Percentiles rank a stretch among this genome's conserved stretches.
phyloP scores from a whole-genome alignment of 2,329 filamentous ascomycete species.

The Phialemonium atrogriseum region DNA sequence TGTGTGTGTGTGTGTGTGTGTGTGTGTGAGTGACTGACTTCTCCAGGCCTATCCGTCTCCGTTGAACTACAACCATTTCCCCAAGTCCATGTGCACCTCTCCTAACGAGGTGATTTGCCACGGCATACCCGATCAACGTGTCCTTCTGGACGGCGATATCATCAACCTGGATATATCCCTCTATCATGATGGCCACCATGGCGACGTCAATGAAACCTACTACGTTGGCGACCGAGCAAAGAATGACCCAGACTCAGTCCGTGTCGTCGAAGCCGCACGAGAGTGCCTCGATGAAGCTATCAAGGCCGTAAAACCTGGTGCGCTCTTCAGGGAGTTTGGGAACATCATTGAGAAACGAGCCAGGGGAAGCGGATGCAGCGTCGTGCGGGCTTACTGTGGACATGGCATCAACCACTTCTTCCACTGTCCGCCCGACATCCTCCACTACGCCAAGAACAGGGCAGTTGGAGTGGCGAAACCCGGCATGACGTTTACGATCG shows the following conservation, averaged over 20 bases:
- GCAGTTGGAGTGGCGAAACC: constrained; percentile 87
- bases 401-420: constrained; percentile 93
- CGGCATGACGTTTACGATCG: constrained; percentile 98
- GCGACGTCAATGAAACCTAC: constrained; percentile 96
- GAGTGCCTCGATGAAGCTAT: constrained; percentile 90
- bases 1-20: too few species aligned
- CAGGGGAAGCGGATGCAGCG: constrained; percentile 75
- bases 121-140: constrained; percentile 87
- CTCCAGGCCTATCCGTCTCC: constrained; percentile 17
- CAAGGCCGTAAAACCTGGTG: constrained; percentile 84
- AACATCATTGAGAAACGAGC: constrained; percentile 93
- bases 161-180: constrained; percentile 94
- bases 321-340: constrained; percentile 85
- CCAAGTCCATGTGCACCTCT: constrained; percentile 95
- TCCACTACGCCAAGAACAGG: constrained; percentile 98
- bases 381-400: constrained; percentile 92
- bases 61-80: constrained; percentile 91
- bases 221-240: constrained; percentile 87
- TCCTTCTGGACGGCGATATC: constrained; percentile 86
- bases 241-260: constrained; percentile 76
- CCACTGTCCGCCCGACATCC: constrained; percentile 88
- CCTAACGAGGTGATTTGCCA: constrained; percentile 98
- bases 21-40: too few species aligned
- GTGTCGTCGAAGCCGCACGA: constrained; percentile 82
- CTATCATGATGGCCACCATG: constrained; percentile 91